Percentiles rank a stretch among this genome's conserved stretches.
Conservation (phyloP, 148 eudicot genomes). For the Oxyria digyna region DNA sequence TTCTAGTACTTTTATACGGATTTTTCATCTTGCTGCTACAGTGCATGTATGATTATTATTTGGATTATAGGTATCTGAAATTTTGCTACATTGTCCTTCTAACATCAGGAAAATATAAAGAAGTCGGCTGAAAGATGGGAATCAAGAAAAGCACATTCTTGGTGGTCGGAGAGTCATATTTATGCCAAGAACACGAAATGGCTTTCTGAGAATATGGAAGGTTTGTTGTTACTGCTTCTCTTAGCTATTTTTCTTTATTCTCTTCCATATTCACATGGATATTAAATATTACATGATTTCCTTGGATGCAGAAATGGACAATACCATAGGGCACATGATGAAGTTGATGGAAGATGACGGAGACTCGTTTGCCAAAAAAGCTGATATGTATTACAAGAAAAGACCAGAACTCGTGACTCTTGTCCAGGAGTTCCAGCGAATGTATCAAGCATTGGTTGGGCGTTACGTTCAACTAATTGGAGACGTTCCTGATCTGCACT, state of each 20-base stretch:
- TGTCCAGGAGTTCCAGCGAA: constrained; percentile 77
- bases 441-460: constrained; percentile 71
- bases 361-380: constrained; percentile 78
- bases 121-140: constrained; percentile 25
- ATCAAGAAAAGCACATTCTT: constrained; percentile 50
- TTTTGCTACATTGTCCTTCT: not conserved
- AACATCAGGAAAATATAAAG: not conserved
- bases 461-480: constrained; percentile 68
- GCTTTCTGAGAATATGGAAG: constrained; percentile 80
- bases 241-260: not conserved
- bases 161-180: constrained; percentile 89
- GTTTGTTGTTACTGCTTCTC: constrained; percentile 22
- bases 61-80: not conserved
- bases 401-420: constrained; percentile 59
- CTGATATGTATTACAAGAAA: constrained; percentile 77
- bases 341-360: constrained; percentile 85
- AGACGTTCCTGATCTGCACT: constrained; percentile 59
- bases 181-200: constrained; percentile 68
- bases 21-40: not conserved
- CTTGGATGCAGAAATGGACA: constrained; percentile 57
- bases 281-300: not conserved
- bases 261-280: not conserved
- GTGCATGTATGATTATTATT: not conserved
- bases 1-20: not conserved
- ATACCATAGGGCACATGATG: constrained; percentile 51